These are phyloP conservation scores for Boletus vermiculosoides DNA, from an alignment of 768 basidiomycete species.

Conservation along the genomic window DNA sequence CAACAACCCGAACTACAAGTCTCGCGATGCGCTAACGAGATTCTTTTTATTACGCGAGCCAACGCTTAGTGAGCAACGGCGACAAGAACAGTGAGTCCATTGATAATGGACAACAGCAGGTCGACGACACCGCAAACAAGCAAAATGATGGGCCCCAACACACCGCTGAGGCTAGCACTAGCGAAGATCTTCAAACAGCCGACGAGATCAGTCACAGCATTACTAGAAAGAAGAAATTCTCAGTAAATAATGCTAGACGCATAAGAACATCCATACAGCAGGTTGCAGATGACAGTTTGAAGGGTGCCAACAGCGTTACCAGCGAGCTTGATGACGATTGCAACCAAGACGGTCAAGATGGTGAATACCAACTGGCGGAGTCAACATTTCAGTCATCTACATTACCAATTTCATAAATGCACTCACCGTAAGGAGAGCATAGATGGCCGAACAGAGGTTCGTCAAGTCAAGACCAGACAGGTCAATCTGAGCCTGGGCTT, in stretches of 20 bases:
- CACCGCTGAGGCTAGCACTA: background rate
- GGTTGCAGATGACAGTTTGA: background rate
- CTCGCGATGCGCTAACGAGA: constrained; percentile 2
- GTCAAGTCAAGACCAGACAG: background rate
- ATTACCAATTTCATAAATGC: background rate
- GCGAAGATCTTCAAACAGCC: constrained; percentile 6
- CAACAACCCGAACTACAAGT: background rate
- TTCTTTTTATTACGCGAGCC: background rate
- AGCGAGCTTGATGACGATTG: background rate
- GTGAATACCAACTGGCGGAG: background rate
- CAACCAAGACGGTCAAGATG: background rate
- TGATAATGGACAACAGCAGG: background rate
- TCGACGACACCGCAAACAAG: background rate
- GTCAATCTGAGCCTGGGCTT: background rate
- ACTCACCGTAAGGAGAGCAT: constrained; percentile 6
- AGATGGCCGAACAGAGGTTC: background rate
- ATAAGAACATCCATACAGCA: background rate
- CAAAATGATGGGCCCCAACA: background rate
- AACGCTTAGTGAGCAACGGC: background rate
- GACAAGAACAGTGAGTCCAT: background rate
- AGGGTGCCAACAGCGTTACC: background rate
- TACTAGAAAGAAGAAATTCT: background rate
- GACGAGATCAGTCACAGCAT: background rate
- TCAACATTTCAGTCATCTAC: background rate
- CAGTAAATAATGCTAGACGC: background rate